Percentiles rank a stretch among this genome's conserved stretches.
Evolutionary conservation across 2,329 filamentous ascomycete species (phyloP).

Genomic region (Keithomyces neogunnii): DNA sequence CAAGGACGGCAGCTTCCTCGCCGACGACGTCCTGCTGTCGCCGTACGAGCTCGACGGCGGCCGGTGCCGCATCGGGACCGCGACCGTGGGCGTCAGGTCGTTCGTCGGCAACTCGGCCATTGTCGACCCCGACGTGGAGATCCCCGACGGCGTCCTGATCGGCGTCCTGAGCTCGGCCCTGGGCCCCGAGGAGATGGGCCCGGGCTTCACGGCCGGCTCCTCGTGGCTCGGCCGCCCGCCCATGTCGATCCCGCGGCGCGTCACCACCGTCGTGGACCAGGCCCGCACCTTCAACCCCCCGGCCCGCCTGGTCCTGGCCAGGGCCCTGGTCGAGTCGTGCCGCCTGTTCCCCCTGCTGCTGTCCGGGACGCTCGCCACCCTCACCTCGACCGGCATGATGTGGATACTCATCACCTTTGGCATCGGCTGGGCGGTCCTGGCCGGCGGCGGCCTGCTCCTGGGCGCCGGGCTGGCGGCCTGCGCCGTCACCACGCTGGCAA

Average conservation of each 20-base stretch:
- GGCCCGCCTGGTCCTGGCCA: slow-evolving; percentile 5
- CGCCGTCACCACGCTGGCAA: slow-evolving; percentile 9
- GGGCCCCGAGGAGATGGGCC: slow-evolving; percentile 6
- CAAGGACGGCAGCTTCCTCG: slow-evolving; percentile 13
- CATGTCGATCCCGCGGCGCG: slow-evolving; percentile 11
- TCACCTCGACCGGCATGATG: slow-evolving; percentile 5
- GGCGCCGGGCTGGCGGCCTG: slow-evolving; percentile 3
- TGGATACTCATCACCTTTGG: slow-evolving; percentile 9
- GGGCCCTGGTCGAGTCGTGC: slow-evolving; percentile 11
- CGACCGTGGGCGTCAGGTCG: slow-evolving; percentile 8
- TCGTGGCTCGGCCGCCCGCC: slow-evolving; percentile 15
- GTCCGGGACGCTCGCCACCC: slow-evolving; percentile 1
- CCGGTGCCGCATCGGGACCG: slow-evolving; percentile 8
- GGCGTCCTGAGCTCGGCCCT: slow-evolving; percentile 12
- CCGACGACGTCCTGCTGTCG: slow-evolving; percentile 13
- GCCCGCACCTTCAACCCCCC: slow-evolving; percentile 13
- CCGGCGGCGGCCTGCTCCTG: slow-evolving; percentile 6
- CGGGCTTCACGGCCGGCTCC: slow-evolving; percentile 4
- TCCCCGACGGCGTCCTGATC: slow-evolving; percentile 10
- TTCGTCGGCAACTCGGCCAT: slow-evolving; percentile 16
- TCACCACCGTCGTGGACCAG: slow-evolving; percentile 9
- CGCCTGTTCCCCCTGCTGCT: slow-evolving; percentile 11
- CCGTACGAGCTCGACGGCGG: slow-evolving; percentile 11
- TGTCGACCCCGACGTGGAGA: slow-evolving; percentile 8
- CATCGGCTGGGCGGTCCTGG: slow-evolving; percentile 8